Evolutionary conservation across 1,284 basidiomycete genomes (phyloP), one percentile per base, ranked within the genome.

Genomic region (Apiotrichum montevideense): DNA sequence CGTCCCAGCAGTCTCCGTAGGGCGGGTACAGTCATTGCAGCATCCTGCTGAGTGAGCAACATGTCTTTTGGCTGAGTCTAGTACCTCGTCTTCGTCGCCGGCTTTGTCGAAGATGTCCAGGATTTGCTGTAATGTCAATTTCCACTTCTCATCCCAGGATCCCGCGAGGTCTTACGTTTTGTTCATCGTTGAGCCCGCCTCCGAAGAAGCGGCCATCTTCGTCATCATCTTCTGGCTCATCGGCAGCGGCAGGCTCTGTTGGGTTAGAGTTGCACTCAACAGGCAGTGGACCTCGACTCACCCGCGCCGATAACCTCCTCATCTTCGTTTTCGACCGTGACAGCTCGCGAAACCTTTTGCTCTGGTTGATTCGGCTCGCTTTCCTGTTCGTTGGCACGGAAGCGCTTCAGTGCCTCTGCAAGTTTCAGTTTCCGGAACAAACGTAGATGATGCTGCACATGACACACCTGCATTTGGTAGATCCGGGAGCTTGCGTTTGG

Each of bases 131-230:
- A 21, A n/a, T 33, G 45, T 29, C 8, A 33, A n/a, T 13, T 29
- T 35, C 32, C 8, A 21, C 21, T 21, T 21, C 21, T 21, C 21
- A 21, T 21, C 21, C 21, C 21, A 21, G 21, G 21, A 21, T 21
- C 21, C 21, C 83, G 68, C 88, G 37, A 39, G 37, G 37, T 93
- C 95, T 88, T 52, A 90, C 86, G 71, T 94, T 92, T 78, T 97
- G 93, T 70, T 92, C 87, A 35, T 81, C 81, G 3, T 90, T 94
- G 57, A 96, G 78, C 0, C 93, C 93, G 3, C 92, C 90, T 35
- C 93, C 93, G 70, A 88, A 96, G 79, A 96, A 95, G 11, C 93
- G 81, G 0, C 93, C 93, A 64, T 94, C 91, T 33, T 87, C 88
- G 67, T 95, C 69, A 32, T 37, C 92, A 71, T 94, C 91, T 66